Conservation (phyloP, 73 alveolate genomes). For the Tetrahymena malaccensis region DNA sequence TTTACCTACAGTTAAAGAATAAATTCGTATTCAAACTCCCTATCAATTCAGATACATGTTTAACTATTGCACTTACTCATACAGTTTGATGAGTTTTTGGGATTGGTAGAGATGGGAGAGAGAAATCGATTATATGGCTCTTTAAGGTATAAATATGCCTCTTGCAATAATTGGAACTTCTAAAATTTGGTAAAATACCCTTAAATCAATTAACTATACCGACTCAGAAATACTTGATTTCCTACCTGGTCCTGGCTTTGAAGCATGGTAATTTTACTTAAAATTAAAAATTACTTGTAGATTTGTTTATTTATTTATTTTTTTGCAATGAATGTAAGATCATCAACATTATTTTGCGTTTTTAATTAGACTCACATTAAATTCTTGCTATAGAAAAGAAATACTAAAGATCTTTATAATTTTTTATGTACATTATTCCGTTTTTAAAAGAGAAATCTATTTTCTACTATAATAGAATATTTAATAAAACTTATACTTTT, state of each 20-base stretch:
- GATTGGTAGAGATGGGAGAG: constrained; percentile 58
- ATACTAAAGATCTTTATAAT: no score
- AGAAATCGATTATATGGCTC: constrained; percentile 54
- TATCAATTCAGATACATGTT: background rate
- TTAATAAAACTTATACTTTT: no score
- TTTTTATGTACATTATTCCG: background rate
- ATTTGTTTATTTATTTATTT: no score
- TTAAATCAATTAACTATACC: constrained; percentile 32
- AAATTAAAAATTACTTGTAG: background rate
- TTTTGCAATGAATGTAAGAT: no score
- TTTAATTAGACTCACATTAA: background rate
- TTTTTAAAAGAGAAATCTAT: background rate
- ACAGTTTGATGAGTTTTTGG: constrained; percentile 12
- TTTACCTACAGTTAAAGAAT: background rate
- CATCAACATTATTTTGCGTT: background rate
- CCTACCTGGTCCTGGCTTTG: constrained; percentile 50
- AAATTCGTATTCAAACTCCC: background rate
- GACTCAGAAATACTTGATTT: constrained; percentile 44
- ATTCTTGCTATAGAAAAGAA: background rate
- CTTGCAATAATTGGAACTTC: constrained; percentile 45
- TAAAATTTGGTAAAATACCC: constrained; percentile 37
- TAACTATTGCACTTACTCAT: background rate
- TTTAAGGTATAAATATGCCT: constrained; percentile 49
- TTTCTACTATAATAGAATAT: background rate
- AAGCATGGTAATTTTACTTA: constrained; percentile 41